phyloP scores from a whole-genome alignment of 345 rosid genomes.

The Salix brachista region DNA sequence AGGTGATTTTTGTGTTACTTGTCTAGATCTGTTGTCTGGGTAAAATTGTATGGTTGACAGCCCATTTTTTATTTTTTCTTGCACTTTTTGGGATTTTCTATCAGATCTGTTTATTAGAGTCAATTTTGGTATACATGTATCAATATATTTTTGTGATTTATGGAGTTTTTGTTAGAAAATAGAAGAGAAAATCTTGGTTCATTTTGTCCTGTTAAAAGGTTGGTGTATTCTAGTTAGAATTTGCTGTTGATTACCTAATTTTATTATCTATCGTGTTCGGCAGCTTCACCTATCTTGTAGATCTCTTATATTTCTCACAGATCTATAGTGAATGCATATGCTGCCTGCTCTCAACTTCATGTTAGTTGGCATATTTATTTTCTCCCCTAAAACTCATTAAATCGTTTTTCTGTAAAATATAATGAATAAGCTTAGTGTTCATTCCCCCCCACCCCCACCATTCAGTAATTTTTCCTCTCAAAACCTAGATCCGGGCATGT shows the following conservation, averaged over 20 bases:
- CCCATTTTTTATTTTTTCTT: background rate
- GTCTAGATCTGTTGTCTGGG: too few relatives aligned
- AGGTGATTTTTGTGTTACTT: background rate
- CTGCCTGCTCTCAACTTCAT: too few relatives aligned
- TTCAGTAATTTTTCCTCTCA: too few relatives aligned
- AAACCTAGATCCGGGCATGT: too few relatives aligned
- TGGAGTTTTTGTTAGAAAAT: background rate
- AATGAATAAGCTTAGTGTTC: too few relatives aligned
- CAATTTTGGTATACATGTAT: background rate
- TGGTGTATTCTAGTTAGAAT: background rate
- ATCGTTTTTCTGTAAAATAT: too few relatives aligned
- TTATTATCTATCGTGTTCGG: background rate
- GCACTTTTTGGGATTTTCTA: background rate
- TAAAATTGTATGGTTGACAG: too few relatives aligned
- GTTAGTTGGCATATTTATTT: too few relatives aligned
- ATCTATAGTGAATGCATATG: too few relatives aligned
- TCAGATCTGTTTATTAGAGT: constrained; percentile 21
- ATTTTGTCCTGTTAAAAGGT: background rate
- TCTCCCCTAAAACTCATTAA: too few relatives aligned
- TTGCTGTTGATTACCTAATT: background rate
- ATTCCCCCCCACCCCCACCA: too few relatives aligned
- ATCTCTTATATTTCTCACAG: background rate
- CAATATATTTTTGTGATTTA: background rate
- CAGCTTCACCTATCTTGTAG: background rate
- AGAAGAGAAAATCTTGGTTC: background rate